Conservation (phyloP, 495 filamentous ascomycete genomes). For the Neurospora sp. region DNA sequence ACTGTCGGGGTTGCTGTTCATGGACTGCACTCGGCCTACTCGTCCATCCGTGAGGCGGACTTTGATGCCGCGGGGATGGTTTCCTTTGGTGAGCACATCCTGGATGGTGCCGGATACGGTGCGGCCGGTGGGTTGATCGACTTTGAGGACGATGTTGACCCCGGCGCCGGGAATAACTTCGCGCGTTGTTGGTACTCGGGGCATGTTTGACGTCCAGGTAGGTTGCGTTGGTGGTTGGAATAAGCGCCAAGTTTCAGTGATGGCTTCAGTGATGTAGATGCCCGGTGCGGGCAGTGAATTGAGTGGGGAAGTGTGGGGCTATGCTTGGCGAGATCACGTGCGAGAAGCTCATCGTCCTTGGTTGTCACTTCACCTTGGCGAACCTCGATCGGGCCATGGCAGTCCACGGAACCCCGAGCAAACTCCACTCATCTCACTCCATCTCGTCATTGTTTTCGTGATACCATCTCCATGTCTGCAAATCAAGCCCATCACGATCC, state of each 20-base stretch:
- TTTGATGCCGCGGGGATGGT: constrained; percentile 70
- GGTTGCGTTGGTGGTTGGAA: background rate
- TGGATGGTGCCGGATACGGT: constrained; percentile 51
- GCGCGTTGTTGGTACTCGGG: constrained; percentile 35
- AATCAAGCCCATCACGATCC: background rate
- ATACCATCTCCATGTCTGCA: background rate
- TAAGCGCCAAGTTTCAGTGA: background rate
- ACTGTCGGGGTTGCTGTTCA: constrained; percentile 23
- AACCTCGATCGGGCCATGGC: background rate
- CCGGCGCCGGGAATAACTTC: constrained; percentile 45
- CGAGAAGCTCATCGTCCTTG: too few species aligned
- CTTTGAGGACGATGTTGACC: constrained; percentile 63
- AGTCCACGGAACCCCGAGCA: background rate
- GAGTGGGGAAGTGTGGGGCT: background rate
- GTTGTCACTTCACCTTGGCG: background rate
- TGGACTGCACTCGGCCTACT: constrained; percentile 57
- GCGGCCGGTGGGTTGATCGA: constrained; percentile 58
- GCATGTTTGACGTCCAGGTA: constrained; percentile 6
- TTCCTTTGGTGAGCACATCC: constrained; percentile 55
- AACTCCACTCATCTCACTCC: background rate
- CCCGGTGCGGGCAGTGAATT: background rate
- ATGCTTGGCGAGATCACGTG: background rate
- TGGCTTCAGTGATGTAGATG: background rate
- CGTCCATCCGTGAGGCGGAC: constrained; percentile 57
- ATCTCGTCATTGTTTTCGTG: background rate